Percentiles rank a stretch among this genome's conserved stretches.
These are phyloP conservation scores for Camillea tinctor DNA, from an alignment of 2,329 filamentous ascomycete species.

Conservation along the genomic window DNA sequence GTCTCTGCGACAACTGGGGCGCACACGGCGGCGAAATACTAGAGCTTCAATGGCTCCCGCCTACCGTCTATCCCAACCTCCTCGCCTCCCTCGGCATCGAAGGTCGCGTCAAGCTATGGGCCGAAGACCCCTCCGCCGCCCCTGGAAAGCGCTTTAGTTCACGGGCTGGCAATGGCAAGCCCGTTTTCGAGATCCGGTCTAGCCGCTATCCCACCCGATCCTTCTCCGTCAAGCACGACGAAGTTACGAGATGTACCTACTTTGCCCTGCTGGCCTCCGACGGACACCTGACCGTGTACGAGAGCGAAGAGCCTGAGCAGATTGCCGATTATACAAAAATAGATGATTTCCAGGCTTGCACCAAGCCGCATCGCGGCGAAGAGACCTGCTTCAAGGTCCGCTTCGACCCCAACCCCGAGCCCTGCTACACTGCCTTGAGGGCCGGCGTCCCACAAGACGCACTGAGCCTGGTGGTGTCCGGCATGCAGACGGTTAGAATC, in stretches of 20 bases:
- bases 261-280: slow-evolving; percentile 82
- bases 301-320: slow-evolving; percentile 82
- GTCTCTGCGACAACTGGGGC: slow-evolving; percentile 80
- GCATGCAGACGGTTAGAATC: slow-evolving; percentile 78
- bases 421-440: slow-evolving; percentile 72
- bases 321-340: slow-evolving; percentile 73
- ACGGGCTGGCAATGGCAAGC: slow-evolving; percentile 46
- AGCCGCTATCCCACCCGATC: slow-evolving; percentile 70
- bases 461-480: slow-evolving; percentile 78
- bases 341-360: slow-evolving; percentile 73
- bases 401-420: slow-evolving; percentile 84
- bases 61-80: slow-evolving; percentile 81
- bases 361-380: slow-evolving; percentile 72
- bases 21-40: slow-evolving; percentile 89
- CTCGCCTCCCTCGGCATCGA: slow-evolving; percentile 87
- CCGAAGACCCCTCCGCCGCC: slow-evolving; percentile 80
- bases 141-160: slow-evolving; percentile 79
- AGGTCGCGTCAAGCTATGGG: slow-evolving; percentile 88
- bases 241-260: slow-evolving; percentile 77
- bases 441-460: slow-evolving; percentile 81
- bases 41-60: slow-evolving; percentile 93
- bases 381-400: slow-evolving; percentile 83
- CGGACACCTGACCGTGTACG: slow-evolving; percentile 75
- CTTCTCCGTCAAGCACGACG: slow-evolving; percentile 80
- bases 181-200: slow-evolving; percentile 56